A percentile compares a stretch with the other conserved stretches of the same genome.
Evolutionary conservation across 2,329 filamentous ascomycete genomes (phyloP).

Genomic region (Sphaerostilbella broomeana): DNA sequence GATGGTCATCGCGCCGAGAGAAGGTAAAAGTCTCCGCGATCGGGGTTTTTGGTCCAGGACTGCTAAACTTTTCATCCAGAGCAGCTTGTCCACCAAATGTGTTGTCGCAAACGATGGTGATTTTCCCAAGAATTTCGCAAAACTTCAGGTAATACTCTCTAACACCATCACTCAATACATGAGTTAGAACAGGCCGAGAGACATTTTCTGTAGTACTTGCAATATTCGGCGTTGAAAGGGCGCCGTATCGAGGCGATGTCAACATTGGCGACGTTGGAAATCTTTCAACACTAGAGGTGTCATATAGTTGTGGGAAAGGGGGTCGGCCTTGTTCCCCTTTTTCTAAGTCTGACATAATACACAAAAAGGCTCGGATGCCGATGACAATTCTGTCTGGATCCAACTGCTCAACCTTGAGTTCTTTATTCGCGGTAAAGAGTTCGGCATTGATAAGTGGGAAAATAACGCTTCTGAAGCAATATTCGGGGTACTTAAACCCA

Average conservation of each 20-base stretch:
- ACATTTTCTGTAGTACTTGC: slow-evolving; percentile 53
- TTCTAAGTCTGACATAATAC: slow-evolving; percentile 88
- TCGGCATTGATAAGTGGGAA: slow-evolving; percentile 93
- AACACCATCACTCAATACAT: slow-evolving; percentile 64
- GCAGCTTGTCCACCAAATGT: slow-evolving; percentile 94
- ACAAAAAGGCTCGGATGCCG: slow-evolving; percentile 87
- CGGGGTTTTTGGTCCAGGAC: slow-evolving; percentile 84
- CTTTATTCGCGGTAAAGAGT: slow-evolving; percentile 67
- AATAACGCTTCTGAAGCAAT: slow-evolving; percentile 88
- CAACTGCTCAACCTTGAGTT: slow-evolving; percentile 82
- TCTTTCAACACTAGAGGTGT: slow-evolving; percentile 36
- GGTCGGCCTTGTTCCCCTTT: slow-evolving; percentile 70
- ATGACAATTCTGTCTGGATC: slow-evolving; percentile 98
- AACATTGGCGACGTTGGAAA: slow-evolving; percentile 45
- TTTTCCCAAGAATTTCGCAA: slow-evolving; percentile 90
- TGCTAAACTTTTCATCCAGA: slow-evolving; percentile 88
- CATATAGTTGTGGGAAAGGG: slow-evolving; percentile 71
- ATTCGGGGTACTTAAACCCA: slow-evolving; percentile 86
- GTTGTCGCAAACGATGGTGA: slow-evolving; percentile 93
- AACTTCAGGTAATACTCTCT: slow-evolving; percentile 85
- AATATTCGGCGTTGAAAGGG: slow-evolving; percentile 20
- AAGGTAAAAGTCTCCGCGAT: slow-evolving; percentile 94
- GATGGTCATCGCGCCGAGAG: slow-evolving; percentile 70
- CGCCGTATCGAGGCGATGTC: slow-evolving; percentile 28
- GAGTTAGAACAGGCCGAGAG: slow-evolving; percentile 57